Evolutionary conservation across 371 early-diverging fungal genomes (phyloP).

Genomic region (Saksenaea oblongispora): DNA sequence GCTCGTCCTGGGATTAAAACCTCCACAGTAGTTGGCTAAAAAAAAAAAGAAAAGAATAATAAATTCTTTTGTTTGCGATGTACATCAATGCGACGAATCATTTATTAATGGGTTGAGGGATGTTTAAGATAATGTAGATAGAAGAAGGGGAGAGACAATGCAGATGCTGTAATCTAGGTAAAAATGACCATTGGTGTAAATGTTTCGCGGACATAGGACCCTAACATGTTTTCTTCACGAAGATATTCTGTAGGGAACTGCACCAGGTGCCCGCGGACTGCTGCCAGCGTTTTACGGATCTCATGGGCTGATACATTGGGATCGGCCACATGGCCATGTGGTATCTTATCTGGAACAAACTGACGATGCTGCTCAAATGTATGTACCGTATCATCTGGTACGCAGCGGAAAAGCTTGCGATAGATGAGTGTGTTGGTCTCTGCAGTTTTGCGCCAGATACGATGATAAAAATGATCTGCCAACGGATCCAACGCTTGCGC

Average conservation of each 20-base stretch:
- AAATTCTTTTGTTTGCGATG: not conserved
- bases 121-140: not conserved
- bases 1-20: constrained; percentile 6
- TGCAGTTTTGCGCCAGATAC: constrained; percentile 69
- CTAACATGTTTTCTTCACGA: constrained; percentile 68
- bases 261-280: constrained; percentile 68
- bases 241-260: constrained; percentile 77
- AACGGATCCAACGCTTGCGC: constrained; percentile 72
- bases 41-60: no score
- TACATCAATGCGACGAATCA: not conserved
- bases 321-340: constrained; percentile 64
- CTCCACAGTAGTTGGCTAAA: not conserved
- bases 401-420: constrained; percentile 80
- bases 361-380: constrained; percentile 63
- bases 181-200: constrained; percentile 64
- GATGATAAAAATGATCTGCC: constrained; percentile 57
- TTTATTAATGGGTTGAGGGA: not conserved
- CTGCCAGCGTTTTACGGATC: constrained; percentile 38
- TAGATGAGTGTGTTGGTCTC: constrained; percentile 68
- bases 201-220: constrained; percentile 52
- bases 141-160: not conserved
- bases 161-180: constrained; percentile 30
- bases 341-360: constrained; percentile 59
- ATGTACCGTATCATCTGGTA: constrained; percentile 82
- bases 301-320: constrained; percentile 32